Conservation (phyloP, 805 yeast species). For the Kuraishia molischiana region DNA sequence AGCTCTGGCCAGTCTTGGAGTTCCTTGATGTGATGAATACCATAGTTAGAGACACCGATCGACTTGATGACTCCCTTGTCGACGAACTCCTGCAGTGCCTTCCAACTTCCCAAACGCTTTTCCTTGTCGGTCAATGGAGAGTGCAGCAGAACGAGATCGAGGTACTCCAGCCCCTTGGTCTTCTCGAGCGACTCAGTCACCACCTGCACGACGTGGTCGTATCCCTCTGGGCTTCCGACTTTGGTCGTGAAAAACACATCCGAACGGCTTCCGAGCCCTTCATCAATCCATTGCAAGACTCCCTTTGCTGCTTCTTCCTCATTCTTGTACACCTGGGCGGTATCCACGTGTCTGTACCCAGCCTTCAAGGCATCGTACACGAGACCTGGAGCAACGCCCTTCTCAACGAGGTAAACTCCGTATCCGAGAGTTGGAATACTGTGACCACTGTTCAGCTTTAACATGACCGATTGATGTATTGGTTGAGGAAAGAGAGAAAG, state of each 20-base stretch:
- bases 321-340: conserved; percentile 61
- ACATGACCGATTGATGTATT: not conserved
- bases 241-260: conserved; percentile 33
- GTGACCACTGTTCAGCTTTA: conserved; percentile 39
- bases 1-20: conserved; percentile 35
- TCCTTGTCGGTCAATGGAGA: conserved; percentile 35
- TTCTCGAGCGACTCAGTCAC: conserved; percentile 30
- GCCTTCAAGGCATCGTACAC: conserved; percentile 46
- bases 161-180: conserved; percentile 32
- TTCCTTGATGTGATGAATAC: conserved; percentile 45
- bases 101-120: conserved; percentile 39
- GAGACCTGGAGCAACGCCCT: conserved; percentile 25
- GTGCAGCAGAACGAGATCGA: conserved; percentile 46
- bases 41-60: conserved; percentile 61
- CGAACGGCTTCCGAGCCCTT: conserved; percentile 18
- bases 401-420: conserved; percentile 41
- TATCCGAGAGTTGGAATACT: conserved; percentile 47
- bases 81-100: conserved; percentile 47
- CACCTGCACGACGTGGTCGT: conserved; percentile 29
- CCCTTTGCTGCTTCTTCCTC: conserved; percentile 55
- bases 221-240: conserved; percentile 20
- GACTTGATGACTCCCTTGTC: conserved; percentile 36
- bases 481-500: too few species aligned
- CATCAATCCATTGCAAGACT: conserved; percentile 30
- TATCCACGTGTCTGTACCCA: conserved; percentile 71